Evolutionary conservation across 257 asterid species (phyloP), one percentile per base, ranked within the genome.

Genomic region (Haberlea rhodopensis): DNA sequence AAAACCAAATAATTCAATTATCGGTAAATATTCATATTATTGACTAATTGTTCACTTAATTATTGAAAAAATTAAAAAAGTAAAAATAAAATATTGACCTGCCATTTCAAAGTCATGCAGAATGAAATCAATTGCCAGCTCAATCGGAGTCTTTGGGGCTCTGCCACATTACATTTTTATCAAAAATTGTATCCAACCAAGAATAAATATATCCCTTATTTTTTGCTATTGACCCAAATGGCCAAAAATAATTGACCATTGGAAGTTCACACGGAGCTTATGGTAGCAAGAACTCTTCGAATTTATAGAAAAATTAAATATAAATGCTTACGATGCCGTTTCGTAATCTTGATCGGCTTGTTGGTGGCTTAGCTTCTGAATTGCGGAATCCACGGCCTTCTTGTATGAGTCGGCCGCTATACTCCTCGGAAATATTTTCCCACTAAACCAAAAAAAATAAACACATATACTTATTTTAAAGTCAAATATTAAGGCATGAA

Each of bases 21-120:
- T 8, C 22, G 34, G 46, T 62, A 20, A 67, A 26, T 8, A 29
- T 6, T n/a, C 48, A 9, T 16, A 57, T 57, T 56, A 2, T 27
- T 19, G 16, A n/a, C 22, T 48, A 19, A 2, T 19, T 48, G 2
- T n/a, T n/a, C n/a, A 25, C 11, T 25, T 26, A 22, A 19, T 48
- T 19, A 26, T 25, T 52, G 10, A 22, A 37, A 19, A 58, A 46
- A 5, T 2, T 16, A 11, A 32, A 32, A 25, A 51, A 62, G 2
- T 28, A 52, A 5, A 24, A 13, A 18, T 20, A n/a, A 43, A 32
- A 78, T 13, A 11, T 60, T 68, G 18, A 88, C 98, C 98, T 80
- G 98, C 96, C 98, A 91, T 91, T 78, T 91, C 98, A 79, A 88
- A 91, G 77, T 91, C 98, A 48, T 91, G 96, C 29, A 91, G 94